Percentiles rank a stretch among this genome's conserved stretches.
Conservation (phyloP, 2,329 filamentous ascomycete species). For the Ophiocordyceps australis region DNA sequence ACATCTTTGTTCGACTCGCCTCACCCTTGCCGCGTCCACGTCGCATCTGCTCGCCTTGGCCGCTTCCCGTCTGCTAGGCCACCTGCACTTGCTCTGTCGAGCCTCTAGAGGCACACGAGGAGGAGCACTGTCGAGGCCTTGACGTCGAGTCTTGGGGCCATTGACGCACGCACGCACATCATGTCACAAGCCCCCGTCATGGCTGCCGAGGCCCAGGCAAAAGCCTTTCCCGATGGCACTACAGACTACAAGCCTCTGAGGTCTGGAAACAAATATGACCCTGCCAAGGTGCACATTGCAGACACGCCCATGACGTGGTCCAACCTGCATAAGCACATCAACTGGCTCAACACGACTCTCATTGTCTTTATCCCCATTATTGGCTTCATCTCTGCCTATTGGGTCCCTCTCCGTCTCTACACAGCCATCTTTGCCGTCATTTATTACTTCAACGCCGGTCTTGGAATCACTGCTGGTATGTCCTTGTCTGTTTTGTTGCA, state of each 20-base stretch:
- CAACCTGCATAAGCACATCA: conserved; percentile 87
- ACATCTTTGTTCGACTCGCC: too few relatives aligned
- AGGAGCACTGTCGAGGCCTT: too few relatives aligned
- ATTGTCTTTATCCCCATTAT: conserved; percentile 61
- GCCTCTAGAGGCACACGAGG: too few relatives aligned
- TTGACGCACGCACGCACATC: too few relatives aligned
- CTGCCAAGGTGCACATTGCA: conserved; percentile 68
- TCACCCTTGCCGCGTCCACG: background rate
- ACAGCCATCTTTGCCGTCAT: conserved; percentile 55
- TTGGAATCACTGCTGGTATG: conserved; percentile 63
- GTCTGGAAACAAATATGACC: conserved; percentile 23
- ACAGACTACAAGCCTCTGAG: conserved; percentile 35
- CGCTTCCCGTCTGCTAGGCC: background rate
- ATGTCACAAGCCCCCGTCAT: conserved; percentile 19
- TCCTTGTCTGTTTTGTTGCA: background rate
- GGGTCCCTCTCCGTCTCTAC: conserved; percentile 55
- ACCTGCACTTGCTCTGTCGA: background rate
- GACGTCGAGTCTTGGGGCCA: too few relatives aligned
- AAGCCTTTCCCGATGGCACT: conserved; percentile 31
- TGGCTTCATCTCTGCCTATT: conserved; percentile 58
- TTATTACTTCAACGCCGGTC: conserved; percentile 72
- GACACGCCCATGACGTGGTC: conserved; percentile 61
- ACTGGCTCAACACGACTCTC: conserved; percentile 78
- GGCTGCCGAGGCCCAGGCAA: conserved; percentile 18
- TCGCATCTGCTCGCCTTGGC: background rate